Percentiles rank a stretch among this genome's conserved stretches.
Evolutionary conservation across 2,329 filamentous ascomycete genomes (phyloP).

Genomic region (Sporothrix dimorphospora): DNA sequence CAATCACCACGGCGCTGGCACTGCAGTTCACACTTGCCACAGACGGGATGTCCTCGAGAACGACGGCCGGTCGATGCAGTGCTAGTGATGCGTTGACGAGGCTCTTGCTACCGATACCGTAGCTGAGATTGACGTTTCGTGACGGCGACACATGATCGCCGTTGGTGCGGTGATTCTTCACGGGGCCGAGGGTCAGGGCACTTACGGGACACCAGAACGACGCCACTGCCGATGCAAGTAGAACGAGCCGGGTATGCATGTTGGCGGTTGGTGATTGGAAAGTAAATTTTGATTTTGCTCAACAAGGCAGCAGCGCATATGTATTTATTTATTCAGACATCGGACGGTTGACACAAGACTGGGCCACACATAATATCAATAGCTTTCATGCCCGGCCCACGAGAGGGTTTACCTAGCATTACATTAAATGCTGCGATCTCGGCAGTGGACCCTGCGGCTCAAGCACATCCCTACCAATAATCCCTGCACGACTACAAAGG

Average conservation of each 20-base stretch:
- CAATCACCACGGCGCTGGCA: constrained; percentile 36
- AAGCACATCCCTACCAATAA: neutral
- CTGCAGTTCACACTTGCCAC: constrained; percentile 40
- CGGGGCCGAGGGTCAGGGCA: neutral
- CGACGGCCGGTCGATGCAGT: constrained; percentile 39
- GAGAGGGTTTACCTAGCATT: neutral
- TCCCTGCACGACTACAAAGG: neutral
- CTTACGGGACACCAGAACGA: neutral
- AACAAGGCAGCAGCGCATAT: neutral
- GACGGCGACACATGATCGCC: constrained; percentile 14
- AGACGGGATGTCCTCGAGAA: constrained; percentile 41
- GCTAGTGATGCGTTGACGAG: constrained; percentile 36
- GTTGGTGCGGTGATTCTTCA: neutral
- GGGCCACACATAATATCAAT: neutral
- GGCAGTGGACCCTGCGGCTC: neutral
- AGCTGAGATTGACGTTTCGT: constrained; percentile 29
- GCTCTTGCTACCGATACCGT: constrained; percentile 23
- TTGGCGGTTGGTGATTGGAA: neutral
- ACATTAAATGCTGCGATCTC: neutral
- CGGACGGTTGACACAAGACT: neutral
- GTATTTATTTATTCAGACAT: neutral
- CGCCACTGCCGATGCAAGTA: neutral
- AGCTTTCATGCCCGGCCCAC: neutral
- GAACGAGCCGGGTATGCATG: neutral
- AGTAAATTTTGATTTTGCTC: neutral